A percentile compares a stretch with the other conserved stretches of the same genome.
These are phyloP conservation scores for Domatiomyces globalis DNA, from an alignment of 2,329 filamentous ascomycete genomes.

Conservation along the genomic window DNA sequence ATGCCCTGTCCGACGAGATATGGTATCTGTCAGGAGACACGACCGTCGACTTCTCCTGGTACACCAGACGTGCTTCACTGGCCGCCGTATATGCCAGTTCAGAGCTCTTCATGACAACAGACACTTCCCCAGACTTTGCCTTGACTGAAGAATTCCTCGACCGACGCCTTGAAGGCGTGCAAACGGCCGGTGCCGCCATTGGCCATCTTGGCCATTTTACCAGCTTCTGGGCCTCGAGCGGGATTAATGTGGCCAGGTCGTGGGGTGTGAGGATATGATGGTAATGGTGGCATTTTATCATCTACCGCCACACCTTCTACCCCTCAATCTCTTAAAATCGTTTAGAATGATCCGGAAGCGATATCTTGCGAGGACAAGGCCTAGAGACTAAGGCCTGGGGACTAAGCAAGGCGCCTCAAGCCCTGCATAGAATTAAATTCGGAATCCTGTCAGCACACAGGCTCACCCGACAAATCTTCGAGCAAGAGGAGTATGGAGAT, in stretches of 20 bases:
- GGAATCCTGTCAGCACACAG: too few species aligned
- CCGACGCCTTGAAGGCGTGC: conserved; percentile 56
- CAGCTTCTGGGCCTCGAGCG: conserved; percentile 64
- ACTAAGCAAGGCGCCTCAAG: too few species aligned
- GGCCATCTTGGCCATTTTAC: conserved; percentile 59
- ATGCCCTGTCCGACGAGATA: conserved; percentile 78
- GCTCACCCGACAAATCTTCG: too few species aligned
- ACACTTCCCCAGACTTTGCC: conserved; percentile 54
- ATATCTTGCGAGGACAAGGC: too few species aligned
- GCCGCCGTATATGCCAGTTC: conserved; percentile 58
- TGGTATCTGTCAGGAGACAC: conserved; percentile 72
- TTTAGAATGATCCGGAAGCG: too few species aligned
- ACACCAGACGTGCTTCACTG: conserved; percentile 53
- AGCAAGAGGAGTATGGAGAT: too few species aligned
- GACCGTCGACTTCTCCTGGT: conserved; percentile 77
- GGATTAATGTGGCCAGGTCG: conserved; percentile 71
- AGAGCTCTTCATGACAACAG: conserved; percentile 91
- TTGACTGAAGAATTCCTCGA: conserved; percentile 72
- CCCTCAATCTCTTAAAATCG: too few species aligned
- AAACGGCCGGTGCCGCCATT: conserved; percentile 47
- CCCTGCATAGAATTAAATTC: too few species aligned
- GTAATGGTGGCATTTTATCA: too few species aligned
- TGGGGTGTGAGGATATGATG: conserved; percentile 65
- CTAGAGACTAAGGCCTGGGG: too few species aligned
- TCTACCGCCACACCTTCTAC: too few species aligned